Base-by-base conservation (phyloP, 352 stramenopile genomes). In the Pythium insidiosum region DNA sequence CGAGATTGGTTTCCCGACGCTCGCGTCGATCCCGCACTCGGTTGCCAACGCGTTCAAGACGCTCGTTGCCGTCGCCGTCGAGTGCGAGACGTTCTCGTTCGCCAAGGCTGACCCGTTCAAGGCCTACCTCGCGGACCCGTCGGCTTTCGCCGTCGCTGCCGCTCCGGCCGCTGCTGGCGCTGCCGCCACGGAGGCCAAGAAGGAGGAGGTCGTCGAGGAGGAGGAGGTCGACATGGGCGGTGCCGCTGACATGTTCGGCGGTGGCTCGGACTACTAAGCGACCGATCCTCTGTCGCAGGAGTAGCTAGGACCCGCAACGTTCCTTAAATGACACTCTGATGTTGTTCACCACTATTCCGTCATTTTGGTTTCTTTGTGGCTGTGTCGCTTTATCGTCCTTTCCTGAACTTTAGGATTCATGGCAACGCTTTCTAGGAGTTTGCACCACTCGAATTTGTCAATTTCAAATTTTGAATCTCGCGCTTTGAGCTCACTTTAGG, bases 31-130 rank as follows among this genome's bases (percentile, higher is more conserved):
- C 53, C 96, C 96, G 20, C 97, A 99, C 92, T 98, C 91, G 59
- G 94, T 99, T 58, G 95, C 90, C 72, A 99, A 98, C 79, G 96
- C 95, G 47, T 99, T 99, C 88, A 98, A 98, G 76, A 85, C 87
- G 30, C 73, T 99, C 45, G 85, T 99, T 21, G 91, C 95, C 21
- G 76, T 99, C 43, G 95, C 93, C 28, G 85, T 98, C 50, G 88
- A 97, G 60, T 87, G 90, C 61, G 87, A 97, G 48, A 84, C 72
- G 45, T 99, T 98, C 79, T 97, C 95, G 49, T 99, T 99, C 75
- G 82, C 94, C 33, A 95, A 98, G 82, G 96, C 96, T 20, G 93
- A 98, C 47, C 67, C 86, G 5, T 98, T 97, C 89, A 98, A 99
- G 82, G 88, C 76, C 23, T 98, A 95, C 81, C 73, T 98, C 36